Evolutionary conservation across 2,329 filamentous ascomycete species (phyloP).

Genomic region (Ophiosphaerella korrae): DNA sequence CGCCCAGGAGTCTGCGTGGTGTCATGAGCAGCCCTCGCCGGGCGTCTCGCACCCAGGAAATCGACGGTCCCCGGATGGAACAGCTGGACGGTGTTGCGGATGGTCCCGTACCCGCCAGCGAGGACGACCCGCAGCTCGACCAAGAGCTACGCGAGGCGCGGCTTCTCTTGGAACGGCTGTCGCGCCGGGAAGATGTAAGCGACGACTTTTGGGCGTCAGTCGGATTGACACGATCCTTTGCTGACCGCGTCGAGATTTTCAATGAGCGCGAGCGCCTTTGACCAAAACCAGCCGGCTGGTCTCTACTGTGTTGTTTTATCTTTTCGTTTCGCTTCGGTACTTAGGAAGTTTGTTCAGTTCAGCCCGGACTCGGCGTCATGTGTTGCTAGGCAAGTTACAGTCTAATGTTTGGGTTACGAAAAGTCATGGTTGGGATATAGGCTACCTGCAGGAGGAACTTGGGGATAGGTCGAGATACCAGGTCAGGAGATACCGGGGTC

Average conservation of each 20-base stretch:
- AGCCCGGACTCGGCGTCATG: background rate
- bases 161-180: constrained; percentile 71
- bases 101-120: constrained; percentile 19
- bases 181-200: constrained; percentile 74
- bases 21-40: constrained; percentile 3
- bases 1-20: background rate
- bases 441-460: background rate
- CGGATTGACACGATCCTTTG: constrained; percentile 45
- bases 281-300: constrained; percentile 13
- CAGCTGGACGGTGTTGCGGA: constrained; percentile 26
- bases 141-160: constrained; percentile 68
- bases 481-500: background rate
- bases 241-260: constrained; percentile 42
- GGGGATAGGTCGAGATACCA: background rate
- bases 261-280: constrained; percentile 39
- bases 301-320: background rate
- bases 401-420: constrained; percentile 5
- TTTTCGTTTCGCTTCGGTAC: background rate
- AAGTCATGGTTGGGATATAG: constrained; percentile 6
- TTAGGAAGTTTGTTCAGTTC: background rate
- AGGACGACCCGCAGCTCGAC: constrained; percentile 34
- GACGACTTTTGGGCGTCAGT: constrained; percentile 76
- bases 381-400: no score
- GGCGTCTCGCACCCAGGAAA: background rate
- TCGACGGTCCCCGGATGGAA: constrained; percentile 4